phyloP scores from a whole-genome alignment of 2,329 filamentous ascomycete genomes.

The Proliferodiscus dingleyae region DNA sequence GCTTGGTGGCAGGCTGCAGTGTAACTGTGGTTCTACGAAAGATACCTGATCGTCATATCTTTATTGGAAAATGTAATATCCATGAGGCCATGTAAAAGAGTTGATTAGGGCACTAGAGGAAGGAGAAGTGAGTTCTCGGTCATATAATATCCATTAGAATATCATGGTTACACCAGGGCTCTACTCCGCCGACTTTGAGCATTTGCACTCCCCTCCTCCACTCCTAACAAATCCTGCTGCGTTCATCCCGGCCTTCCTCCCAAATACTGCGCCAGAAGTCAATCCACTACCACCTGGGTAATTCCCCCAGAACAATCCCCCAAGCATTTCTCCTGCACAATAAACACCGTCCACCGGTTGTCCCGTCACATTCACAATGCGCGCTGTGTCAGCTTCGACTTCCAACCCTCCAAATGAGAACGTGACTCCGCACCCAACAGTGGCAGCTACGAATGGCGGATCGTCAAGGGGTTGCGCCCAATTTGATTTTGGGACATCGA shows the following conservation, averaged over 20 bases:
- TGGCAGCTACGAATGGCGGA: slow-evolving; percentile 57
- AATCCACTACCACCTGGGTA: slow-evolving; percentile 60
- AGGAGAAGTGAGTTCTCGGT: too few relatives aligned
- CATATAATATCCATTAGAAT: too few relatives aligned
- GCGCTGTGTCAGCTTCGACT: slow-evolving; percentile 49
- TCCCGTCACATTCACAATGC: slow-evolving; percentile 44
- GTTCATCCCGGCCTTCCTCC: slow-evolving; percentile 36
- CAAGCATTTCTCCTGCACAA: slow-evolving; percentile 62
- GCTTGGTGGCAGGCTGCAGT: too few relatives aligned
- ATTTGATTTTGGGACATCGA: slow-evolving; percentile 56
- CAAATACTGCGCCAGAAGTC: slow-evolving; percentile 53
- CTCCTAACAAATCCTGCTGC: too few relatives aligned
- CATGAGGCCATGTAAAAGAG: too few relatives aligned
- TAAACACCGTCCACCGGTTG: slow-evolving; percentile 50
- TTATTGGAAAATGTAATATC: too few relatives aligned
- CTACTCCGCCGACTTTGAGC: too few relatives aligned
- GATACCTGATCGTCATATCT: too few relatives aligned
- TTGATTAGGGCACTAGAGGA: too few relatives aligned
- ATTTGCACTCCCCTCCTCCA: neutral
- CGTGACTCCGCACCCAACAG: slow-evolving; percentile 60
- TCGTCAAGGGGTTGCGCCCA: slow-evolving; percentile 57
- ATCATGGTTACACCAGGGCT: too few relatives aligned
- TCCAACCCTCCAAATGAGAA: slow-evolving; percentile 64
- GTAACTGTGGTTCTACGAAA: too few relatives aligned
- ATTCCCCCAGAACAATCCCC: slow-evolving; percentile 58